Conservation (phyloP, 768 basidiomycete genomes). For the Roridomyces roridus region DNA sequence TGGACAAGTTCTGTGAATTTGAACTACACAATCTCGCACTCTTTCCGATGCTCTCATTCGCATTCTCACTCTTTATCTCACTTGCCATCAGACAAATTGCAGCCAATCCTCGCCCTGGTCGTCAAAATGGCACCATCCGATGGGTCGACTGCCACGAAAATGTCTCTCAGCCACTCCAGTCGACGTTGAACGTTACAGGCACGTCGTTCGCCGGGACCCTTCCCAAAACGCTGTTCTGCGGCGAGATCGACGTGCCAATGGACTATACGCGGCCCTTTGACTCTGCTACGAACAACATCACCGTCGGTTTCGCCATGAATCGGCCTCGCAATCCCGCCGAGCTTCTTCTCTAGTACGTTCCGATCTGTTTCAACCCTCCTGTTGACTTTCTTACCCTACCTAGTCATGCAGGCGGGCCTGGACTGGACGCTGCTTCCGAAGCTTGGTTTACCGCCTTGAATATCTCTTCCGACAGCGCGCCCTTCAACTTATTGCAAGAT, state of each 20-base stretch:
- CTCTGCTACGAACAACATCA: slow-evolving; percentile 8
- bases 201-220: not conserved
- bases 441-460: slow-evolving; percentile 13
- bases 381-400: not conserved
- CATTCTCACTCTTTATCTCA: too few species aligned
- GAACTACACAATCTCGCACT: too few species aligned
- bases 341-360: slow-evolving; percentile 11
- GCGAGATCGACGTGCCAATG: slow-evolving; percentile 23
- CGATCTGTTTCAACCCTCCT: too few species aligned
- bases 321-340: slow-evolving; percentile 7
- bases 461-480: not conserved
- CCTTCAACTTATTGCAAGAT: slow-evolving; percentile 5
- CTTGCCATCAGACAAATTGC: too few species aligned
- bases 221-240: slow-evolving; percentile 16
- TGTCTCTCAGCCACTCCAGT: slow-evolving; percentile 2
- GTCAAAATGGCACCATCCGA: not conserved
- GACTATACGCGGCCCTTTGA: slow-evolving; percentile 17
- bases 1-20: too few species aligned
- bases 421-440: slow-evolving; percentile 2
- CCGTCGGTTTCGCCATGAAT: slow-evolving; percentile 24
- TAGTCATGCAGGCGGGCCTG: slow-evolving; percentile 10
- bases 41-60: too few species aligned
- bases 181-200: slow-evolving; percentile 6
- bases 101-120: not conserved
- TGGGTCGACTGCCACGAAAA: slow-evolving; percentile 18